Conservation (phyloP, 2,329 filamentous ascomycete genomes). For the Coniochaeta sp. region DNA sequence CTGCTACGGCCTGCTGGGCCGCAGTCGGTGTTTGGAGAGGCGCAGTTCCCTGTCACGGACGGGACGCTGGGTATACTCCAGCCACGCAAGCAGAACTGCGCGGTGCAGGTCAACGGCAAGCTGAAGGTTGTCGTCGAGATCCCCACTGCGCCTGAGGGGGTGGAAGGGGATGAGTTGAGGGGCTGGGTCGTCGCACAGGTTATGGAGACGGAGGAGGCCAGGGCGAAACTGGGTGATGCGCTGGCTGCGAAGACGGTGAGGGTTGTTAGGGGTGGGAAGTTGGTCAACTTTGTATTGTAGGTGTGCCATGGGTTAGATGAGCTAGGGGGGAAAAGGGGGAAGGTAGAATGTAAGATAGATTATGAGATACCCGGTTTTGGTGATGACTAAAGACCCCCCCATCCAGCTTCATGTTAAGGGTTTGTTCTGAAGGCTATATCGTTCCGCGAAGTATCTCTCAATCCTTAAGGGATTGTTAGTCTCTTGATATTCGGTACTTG, state of each 20-base stretch:
- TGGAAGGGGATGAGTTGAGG: constrained; percentile 37
- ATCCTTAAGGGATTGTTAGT: too few species aligned
- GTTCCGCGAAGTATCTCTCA: too few species aligned
- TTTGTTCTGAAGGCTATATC: too few species aligned
- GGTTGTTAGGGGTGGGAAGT: constrained; percentile 56
- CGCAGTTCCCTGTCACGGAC: constrained; percentile 53
- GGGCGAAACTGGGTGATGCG: constrained; percentile 43
- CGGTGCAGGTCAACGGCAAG: constrained; percentile 77
- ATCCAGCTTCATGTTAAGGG: too few species aligned
- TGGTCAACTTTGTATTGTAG: constrained; percentile 66
- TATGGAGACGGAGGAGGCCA: constrained; percentile 52
- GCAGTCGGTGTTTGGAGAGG: constrained; percentile 32
- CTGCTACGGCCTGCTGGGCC: constrained; percentile 29
- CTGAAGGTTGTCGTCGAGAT: constrained; percentile 62
- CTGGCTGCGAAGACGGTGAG: constrained; percentile 55
- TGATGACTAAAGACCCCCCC: too few species aligned
- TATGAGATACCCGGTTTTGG: neutral
- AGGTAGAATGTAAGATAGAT: neutral
- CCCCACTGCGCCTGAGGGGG: constrained; percentile 34
- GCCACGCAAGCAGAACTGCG: constrained; percentile 45
- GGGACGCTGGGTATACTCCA: constrained; percentile 39
- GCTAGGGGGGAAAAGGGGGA: neutral
- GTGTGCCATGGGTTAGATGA: neutral
- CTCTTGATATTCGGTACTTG: too few species aligned
- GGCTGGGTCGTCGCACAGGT: constrained; percentile 57